Conservation (phyloP, 306 rosid genomes). For the Fragaria vesca region DNA sequence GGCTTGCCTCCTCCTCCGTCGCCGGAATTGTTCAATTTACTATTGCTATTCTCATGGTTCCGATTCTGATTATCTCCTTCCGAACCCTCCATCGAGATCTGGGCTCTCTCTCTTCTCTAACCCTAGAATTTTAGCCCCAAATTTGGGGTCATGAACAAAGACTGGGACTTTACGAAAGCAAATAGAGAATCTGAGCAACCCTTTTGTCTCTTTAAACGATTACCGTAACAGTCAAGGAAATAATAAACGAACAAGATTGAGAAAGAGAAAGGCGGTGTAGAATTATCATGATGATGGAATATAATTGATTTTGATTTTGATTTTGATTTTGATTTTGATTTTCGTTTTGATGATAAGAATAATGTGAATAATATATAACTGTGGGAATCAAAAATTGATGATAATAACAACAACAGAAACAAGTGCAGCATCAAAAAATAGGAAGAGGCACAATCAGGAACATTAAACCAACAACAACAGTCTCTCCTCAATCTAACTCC, state of each 20-base stretch:
- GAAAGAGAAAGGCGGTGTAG: conserved; percentile 31
- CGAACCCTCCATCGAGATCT: conserved; percentile 79
- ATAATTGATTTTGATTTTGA: background rate
- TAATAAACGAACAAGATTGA: conserved; percentile 32
- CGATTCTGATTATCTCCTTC: conserved; percentile 61
- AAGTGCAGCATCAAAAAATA: conserved; percentile 38
- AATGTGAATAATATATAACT: conserved; percentile 32
- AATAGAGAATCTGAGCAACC: conserved; percentile 39
- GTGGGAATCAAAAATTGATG: conserved; percentile 28
- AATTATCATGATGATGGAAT: conserved; percentile 56
- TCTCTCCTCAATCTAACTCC: conserved; percentile 52
- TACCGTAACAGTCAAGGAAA: conserved; percentile 76
- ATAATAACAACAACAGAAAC: conserved; percentile 39
- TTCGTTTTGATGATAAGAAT: conserved; percentile 12
- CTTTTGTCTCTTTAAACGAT: conserved; percentile 33
- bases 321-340: background rate
- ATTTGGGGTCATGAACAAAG: conserved; percentile 16
- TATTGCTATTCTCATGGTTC: conserved; percentile 41
- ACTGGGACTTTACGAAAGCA: conserved; percentile 24
- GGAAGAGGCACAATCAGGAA: conserved; percentile 38
- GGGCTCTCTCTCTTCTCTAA: conserved; percentile 24
- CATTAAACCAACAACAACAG: conserved; percentile 47
- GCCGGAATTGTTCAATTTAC: conserved; percentile 68
- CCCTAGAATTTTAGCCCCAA: conserved; percentile 53
- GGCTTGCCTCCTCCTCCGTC: conserved; percentile 95